These are phyloP conservation scores for Yamadazyma kanchanaburiensis DNA, from an alignment of 1,139 yeast genomes.

Conservation along the genomic window DNA sequence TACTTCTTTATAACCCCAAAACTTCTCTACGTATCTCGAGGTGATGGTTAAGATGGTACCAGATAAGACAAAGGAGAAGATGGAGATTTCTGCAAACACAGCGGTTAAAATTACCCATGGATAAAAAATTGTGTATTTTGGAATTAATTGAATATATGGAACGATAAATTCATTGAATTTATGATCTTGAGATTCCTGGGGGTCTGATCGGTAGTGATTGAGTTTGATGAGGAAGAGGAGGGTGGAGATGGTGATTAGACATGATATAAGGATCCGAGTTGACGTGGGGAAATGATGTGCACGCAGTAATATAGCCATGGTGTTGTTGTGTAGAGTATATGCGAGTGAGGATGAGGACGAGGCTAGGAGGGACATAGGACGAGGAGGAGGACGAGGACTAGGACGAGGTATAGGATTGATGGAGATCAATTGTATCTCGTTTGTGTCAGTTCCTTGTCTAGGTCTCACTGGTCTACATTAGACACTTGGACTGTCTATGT, in stretches of 20 bases:
- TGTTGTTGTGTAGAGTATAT: constrained; percentile 1
- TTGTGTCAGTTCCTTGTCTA: too few species aligned
- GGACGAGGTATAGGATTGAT: too few species aligned
- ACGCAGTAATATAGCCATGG: constrained; percentile 11
- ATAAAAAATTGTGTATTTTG: constrained; percentile 52
- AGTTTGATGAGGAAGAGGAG: constrained; percentile 28
- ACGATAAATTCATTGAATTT: constrained; percentile 41
- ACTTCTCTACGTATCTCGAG: constrained; percentile 46
- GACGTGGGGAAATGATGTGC: constrained; percentile 21
- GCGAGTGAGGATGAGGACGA: too few species aligned
- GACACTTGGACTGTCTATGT: too few species aligned
- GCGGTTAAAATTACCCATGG: constrained; percentile 81
- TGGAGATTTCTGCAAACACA: constrained; percentile 64
- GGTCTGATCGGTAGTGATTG: constrained; percentile 30
- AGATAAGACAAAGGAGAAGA: constrained; percentile 50
- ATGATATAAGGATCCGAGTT: constrained; percentile 25
- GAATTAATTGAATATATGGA: constrained; percentile 70
- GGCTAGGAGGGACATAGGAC: too few species aligned
- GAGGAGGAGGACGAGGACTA: too few species aligned
- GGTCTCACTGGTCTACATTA: too few species aligned
- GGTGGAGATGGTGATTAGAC: constrained; percentile 20
- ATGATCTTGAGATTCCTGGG: constrained; percentile 7
- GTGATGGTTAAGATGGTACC: constrained; percentile 51
- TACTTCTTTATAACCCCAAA: constrained; percentile 62
- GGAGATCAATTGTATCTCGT: too few species aligned